These are phyloP conservation scores for Zalaria obscura DNA, from an alignment of 2,329 filamentous ascomycete species.

Conservation along the genomic window DNA sequence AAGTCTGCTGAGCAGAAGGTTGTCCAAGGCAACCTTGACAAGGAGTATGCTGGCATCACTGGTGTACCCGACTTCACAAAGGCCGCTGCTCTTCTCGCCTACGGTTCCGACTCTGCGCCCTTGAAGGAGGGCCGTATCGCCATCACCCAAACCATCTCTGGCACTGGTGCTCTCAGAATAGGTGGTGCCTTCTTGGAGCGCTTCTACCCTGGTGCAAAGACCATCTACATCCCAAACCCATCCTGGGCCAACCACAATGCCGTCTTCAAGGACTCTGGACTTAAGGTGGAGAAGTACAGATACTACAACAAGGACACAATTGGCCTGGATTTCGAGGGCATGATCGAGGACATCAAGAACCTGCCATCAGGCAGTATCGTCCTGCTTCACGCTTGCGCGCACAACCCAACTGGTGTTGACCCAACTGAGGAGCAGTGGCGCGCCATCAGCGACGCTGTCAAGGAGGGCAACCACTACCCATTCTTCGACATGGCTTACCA, in stretches of 20 bases:
- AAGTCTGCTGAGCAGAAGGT: slow-evolving; percentile 78
- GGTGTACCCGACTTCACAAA: slow-evolving; percentile 90
- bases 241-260: slow-evolving; percentile 98
- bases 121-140: slow-evolving; percentile 63
- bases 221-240: slow-evolving; percentile 89
- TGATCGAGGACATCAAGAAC: slow-evolving; percentile 79
- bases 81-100: slow-evolving; percentile 80
- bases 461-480: slow-evolving; percentile 74
- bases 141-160: slow-evolving; percentile 96
- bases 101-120: slow-evolving; percentile 64
- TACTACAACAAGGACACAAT: slow-evolving; percentile 99
- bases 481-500: slow-evolving; percentile 99
- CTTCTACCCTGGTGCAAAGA: slow-evolving; percentile 83
- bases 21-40: slow-evolving; percentile 65
- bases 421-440: slow-evolving; percentile 86
- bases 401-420: slow-evolving; percentile 96
- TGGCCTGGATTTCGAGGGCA: slow-evolving; percentile 89
- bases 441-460: slow-evolving; percentile 75
- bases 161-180: slow-evolving; percentile 89
- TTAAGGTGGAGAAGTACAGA: slow-evolving; percentile 86
- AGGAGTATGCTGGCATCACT: slow-evolving; percentile 97
- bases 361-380: slow-evolving; percentile 79
- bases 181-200: slow-evolving; percentile 85
- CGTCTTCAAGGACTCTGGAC: slow-evolving; percentile 84
- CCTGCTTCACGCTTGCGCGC: slow-evolving; percentile 90